phyloP scores from a whole-genome alignment of 2,329 filamentous ascomycete genomes.

The Orbilia oligospora region DNA sequence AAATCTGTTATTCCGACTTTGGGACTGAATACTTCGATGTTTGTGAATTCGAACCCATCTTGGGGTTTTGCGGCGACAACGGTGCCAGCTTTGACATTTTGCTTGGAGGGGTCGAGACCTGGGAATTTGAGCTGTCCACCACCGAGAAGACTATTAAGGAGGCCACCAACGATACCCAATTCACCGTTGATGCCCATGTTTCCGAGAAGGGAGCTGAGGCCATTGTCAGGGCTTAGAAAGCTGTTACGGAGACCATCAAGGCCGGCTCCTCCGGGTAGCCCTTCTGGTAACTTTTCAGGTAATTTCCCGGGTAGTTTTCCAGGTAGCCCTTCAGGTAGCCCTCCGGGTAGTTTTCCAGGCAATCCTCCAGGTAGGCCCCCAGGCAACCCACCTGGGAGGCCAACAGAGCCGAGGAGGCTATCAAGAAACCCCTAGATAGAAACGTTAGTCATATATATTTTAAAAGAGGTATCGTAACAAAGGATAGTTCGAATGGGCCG shows the following conservation, averaged over 20 bases:
- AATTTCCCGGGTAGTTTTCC: too few species aligned
- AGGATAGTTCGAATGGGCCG: too few species aligned
- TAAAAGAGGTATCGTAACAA: background rate
- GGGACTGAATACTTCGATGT: conserved; percentile 44
- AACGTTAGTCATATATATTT: conserved; percentile 1
- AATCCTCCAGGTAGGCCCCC: background rate
- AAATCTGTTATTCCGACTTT: conserved; percentile 18
- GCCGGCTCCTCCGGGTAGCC: conserved; percentile 8
- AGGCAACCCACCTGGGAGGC: conserved; percentile 23
- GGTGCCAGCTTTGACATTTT: conserved; percentile 30
- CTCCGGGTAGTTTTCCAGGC: too few species aligned
- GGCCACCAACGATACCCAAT: conserved; percentile 35
- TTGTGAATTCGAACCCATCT: conserved; percentile 38
- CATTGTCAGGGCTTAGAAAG: conserved; percentile 22
- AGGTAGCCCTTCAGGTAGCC: too few species aligned
- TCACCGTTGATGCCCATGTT: conserved; percentile 12
- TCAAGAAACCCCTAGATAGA: conserved; percentile 30
- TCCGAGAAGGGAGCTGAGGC: conserved; percentile 40
- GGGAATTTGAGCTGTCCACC: background rate
- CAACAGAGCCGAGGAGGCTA: conserved; percentile 31
- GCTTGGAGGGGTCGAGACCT: conserved; percentile 35
- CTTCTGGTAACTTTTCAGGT: background rate
- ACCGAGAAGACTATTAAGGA: conserved; percentile 42
- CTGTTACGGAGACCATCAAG: conserved; percentile 22
- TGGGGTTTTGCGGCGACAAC: conserved; percentile 34